Evolutionary conservation across 1,284 basidiomycete genomes (phyloP), one percentile per base, ranked within the genome.

Genomic region (Rhodotorula sp.): DNA sequence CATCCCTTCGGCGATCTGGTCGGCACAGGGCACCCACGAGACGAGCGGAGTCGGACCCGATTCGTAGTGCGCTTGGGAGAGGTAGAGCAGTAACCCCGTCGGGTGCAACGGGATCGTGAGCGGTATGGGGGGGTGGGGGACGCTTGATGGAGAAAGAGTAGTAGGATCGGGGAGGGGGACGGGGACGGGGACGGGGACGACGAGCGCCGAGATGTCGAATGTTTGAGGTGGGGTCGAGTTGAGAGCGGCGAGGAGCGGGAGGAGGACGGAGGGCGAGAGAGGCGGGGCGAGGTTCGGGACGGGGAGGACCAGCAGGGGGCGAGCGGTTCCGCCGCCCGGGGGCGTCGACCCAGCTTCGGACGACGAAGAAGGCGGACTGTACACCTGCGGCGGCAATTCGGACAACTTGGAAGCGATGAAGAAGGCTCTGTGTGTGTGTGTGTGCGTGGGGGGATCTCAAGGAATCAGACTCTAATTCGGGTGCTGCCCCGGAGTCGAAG

Each of bases 391-490:
- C 0, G 29, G 21, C 26, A 76, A 68, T 51, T 76, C 74, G n/a
- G 74, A 68, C 14, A 76, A 68, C 47, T 72, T 73, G 20, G 72
- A 74, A 7, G 58, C 3, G 56, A 74, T 62, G 64, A 76, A 76
- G 69, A 74, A 76, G 23, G 65, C 62, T 21, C 74, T 76, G 63
- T 6, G 15, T 2, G 54, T 6, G 15, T 2, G 54, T 43, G 1
- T 14, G 39, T 3, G 12, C 39, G 12, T 14, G 10, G 39, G 12
- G 8, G 8, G 5, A 15, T 21, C 10, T 23, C 1, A 2, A 23
- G 12, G n/a, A 26, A 10, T n/a, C 52, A 14, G 56, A n/a, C 14
- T 52, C 43, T n/a, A 20, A 48, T 8, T 4, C 21, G 23, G 14
- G 39, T 14, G 15, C 5, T 7, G 12, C 15, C 23, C 6, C 7